These are phyloP conservation scores for Flammula alnicola DNA, from an alignment of 1,284 basidiomycete genomes.

Conservation along the genomic window DNA sequence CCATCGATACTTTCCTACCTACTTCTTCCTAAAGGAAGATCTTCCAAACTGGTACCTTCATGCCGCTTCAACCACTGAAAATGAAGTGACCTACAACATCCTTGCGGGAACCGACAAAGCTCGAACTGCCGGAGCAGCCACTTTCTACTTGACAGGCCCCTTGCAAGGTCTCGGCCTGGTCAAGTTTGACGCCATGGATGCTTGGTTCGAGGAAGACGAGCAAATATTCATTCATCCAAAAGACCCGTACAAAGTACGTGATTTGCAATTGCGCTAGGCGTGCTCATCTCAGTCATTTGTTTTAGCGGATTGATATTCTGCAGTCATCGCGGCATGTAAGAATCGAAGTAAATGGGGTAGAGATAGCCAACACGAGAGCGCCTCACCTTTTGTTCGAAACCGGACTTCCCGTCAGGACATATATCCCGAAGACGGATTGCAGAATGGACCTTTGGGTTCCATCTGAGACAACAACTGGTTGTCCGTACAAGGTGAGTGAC, in stretches of 20 bases:
- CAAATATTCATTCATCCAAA: constrained; percentile 64
- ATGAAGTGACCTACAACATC: constrained; percentile 49
- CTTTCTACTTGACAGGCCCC: constrained; percentile 44
- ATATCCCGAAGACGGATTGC: constrained; percentile 63
- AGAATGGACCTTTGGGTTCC: constrained; percentile 53
- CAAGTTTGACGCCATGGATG: constrained; percentile 54
- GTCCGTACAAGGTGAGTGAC: constrained; percentile 65
- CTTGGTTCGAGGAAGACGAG: constrained; percentile 74
- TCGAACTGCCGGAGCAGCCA: constrained; percentile 40
- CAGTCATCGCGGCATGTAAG: constrained; percentile 65
- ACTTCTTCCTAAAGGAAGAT: constrained; percentile 55
- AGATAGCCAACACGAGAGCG: constrained; percentile 60
- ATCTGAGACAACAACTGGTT: constrained; percentile 51
- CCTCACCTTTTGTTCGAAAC: constrained; percentile 66
- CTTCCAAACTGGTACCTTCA: constrained; percentile 47
- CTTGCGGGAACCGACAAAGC: constrained; percentile 41
- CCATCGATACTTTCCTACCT: constrained; percentile 53
- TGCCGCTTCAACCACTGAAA: constrained; percentile 33
- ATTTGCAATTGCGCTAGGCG: background rate
- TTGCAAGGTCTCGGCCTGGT: constrained; percentile 55
- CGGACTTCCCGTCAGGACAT: constrained; percentile 56
- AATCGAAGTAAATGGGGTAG: constrained; percentile 61
- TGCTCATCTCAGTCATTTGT: background rate
- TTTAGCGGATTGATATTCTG: constrained; percentile 61
- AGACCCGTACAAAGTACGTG: constrained; percentile 67